phyloP scores from a whole-genome alignment of 2,329 filamentous ascomycete species.

The Colletotrichum sp. region DNA sequence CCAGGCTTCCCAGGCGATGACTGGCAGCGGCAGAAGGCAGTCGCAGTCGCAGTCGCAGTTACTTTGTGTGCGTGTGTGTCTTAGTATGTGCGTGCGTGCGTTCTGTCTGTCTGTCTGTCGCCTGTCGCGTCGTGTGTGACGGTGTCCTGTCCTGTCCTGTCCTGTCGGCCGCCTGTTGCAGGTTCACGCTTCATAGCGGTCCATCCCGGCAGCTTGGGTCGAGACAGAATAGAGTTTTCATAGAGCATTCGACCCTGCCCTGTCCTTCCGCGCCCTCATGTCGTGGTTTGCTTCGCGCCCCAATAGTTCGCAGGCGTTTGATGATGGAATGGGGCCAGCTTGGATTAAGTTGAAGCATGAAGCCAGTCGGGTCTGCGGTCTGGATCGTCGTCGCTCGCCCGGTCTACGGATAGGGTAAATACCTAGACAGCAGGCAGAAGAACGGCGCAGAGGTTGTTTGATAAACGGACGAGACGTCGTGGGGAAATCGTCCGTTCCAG shows the following conservation, averaged over 20 bases:
- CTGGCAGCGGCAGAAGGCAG: background rate
- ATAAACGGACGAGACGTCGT: background rate
- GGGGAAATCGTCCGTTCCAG: background rate
- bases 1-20: background rate
- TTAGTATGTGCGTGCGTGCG: background rate
- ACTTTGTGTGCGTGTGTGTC: background rate
- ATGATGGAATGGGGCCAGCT: background rate
- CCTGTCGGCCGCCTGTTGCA: background rate
- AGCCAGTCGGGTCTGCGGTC: background rate
- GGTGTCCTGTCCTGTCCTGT: background rate
- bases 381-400: background rate
- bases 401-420: background rate
- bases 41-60: background rate
- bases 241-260: background rate
- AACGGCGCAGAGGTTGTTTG: background rate
- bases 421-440: background rate
- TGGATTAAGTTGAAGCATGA: background rate
- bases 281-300: background rate
- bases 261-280: background rate
- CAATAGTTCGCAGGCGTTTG: background rate
- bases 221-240: conserved; percentile 2
- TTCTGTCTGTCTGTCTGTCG: background rate
- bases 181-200: background rate
- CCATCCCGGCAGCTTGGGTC: conserved; percentile 13
- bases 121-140: background rate